Percentiles rank a stretch among this genome's conserved stretches.
Conservation (phyloP, 148 eudicot genomes). For the Chenopodium formosanum region DNA sequence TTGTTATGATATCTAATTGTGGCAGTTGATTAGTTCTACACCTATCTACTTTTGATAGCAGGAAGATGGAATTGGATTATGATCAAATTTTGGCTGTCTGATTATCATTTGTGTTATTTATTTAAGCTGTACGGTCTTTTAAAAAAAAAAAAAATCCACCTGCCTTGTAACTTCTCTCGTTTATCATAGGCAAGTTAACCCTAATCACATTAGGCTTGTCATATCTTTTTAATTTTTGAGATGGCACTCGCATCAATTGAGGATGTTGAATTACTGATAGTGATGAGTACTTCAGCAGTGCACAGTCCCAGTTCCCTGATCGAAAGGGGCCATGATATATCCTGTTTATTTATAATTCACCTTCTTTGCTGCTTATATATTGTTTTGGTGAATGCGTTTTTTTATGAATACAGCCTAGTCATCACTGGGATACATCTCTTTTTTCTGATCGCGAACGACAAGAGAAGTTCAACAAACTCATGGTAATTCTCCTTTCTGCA, state of each 20-base stretch:
- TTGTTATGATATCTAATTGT: neutral
- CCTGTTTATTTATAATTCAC: conserved; percentile 1
- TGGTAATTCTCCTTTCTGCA: conserved; percentile 56
- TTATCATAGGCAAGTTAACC: neutral
- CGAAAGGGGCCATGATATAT: neutral
- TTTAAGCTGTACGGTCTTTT: neutral
- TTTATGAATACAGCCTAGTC: conserved; percentile 54
- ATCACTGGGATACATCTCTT: conserved; percentile 68
- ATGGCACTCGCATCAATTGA: neutral
- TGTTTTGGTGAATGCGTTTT: conserved; percentile 17
- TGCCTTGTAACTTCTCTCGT: neutral
- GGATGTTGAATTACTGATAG: neutral
- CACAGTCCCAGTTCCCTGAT: neutral
- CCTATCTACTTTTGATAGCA: neutral
- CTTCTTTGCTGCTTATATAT: conserved; percentile 22
- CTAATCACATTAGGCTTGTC: neutral
- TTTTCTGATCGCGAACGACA: conserved; percentile 90
- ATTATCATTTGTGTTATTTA: neutral
- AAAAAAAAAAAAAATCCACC: neutral
- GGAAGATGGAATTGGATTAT: neutral
- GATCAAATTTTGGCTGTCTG: neutral
- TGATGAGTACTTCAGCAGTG: neutral
- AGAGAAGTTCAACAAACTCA: conserved; percentile 97
- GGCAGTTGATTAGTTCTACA: neutral
- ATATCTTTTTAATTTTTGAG: neutral